These are phyloP conservation scores for Grosmannia clavigera DNA, from an alignment of 2,329 filamentous ascomycete genomes.

Conservation along the genomic window DNA sequence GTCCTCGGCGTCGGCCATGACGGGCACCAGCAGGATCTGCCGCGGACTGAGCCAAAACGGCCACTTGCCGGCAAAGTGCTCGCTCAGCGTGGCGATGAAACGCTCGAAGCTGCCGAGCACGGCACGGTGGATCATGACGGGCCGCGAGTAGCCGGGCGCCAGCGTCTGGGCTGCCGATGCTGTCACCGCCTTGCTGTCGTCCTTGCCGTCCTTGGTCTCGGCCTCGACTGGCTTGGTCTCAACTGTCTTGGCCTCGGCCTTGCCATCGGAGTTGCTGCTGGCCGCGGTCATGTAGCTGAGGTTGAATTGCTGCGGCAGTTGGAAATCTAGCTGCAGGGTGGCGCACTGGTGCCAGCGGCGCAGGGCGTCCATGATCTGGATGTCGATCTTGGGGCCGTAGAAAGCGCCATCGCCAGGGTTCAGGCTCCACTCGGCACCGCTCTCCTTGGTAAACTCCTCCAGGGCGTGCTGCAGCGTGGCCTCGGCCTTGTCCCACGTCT, in stretches of 20 bases:
- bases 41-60: conserved; percentile 81
- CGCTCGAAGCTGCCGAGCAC: conserved; percentile 58
- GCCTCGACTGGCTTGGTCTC: conserved; percentile 7
- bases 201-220: conserved; percentile 13
- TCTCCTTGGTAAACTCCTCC: conserved; percentile 54
- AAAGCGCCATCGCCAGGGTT: conserved; percentile 95
- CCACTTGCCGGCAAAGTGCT: conserved; percentile 82
- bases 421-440: conserved; percentile 62
- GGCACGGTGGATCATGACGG: conserved; percentile 79
- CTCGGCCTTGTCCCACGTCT: conserved; percentile 85
- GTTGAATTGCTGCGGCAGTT: conserved; percentile 26
- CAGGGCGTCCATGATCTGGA: conserved; percentile 82
- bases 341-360: conserved; percentile 70
- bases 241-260: conserved; percentile 4
- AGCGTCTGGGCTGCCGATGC: conserved; percentile 33
- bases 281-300: conserved; percentile 18
- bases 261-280: conserved; percentile 4
- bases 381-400: conserved; percentile 97
- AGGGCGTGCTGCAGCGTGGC: conserved; percentile 66
- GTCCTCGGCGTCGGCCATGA: conserved; percentile 57
- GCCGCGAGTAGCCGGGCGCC: conserved; percentile 59
- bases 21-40: conserved; percentile 67
- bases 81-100: conserved; percentile 62
- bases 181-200: conserved; percentile 26
- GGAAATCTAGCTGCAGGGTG: conserved; percentile 90